Conservation (phyloP, 2,329 filamentous ascomycete genomes). For the Cercospora sojina region DNA sequence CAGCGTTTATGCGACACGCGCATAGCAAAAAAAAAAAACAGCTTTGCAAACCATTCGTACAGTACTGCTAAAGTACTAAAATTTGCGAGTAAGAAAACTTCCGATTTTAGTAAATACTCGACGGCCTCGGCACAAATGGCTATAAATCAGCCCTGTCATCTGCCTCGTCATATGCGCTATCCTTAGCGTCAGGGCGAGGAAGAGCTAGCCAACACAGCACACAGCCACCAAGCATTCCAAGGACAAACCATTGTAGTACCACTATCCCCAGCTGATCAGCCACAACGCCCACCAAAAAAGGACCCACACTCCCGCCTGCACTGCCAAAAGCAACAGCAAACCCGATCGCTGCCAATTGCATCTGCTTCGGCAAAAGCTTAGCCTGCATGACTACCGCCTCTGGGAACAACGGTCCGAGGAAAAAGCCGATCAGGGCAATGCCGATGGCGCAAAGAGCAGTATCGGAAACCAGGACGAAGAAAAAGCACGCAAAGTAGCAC, state of each 20-base stretch:
- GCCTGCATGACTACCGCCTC: conserved; percentile 17
- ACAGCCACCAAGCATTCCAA: conserved; percentile 13
- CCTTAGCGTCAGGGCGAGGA: conserved; percentile 7
- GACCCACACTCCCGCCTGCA: conserved; percentile 35
- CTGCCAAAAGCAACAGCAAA: conserved; percentile 23
- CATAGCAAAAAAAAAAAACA: background rate
- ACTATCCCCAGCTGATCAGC: conserved; percentile 7
- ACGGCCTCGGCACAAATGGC: background rate
- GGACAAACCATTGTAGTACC: conserved; percentile 11
- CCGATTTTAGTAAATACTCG: background rate
- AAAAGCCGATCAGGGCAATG: conserved; percentile 21
- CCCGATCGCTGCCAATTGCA: conserved; percentile 21
- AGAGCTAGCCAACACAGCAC: conserved; percentile 9
- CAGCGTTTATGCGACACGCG: background rate
- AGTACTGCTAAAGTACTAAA: background rate
- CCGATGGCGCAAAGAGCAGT: conserved; percentile 8
- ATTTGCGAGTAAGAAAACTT: background rate
- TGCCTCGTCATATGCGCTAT: conserved; percentile 4
- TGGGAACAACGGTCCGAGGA: conserved; percentile 27
- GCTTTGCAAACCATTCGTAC: background rate
- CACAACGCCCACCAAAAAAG: conserved; percentile 13
- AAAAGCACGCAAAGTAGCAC: conserved; percentile 11
- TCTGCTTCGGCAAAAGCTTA: conserved; percentile 19
- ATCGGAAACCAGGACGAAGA: conserved; percentile 8
- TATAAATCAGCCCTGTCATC: conserved; percentile 9